These are phyloP conservation scores for Erodium texanum DNA, from an alignment of 441 rosid genomes.

Conservation along the genomic window DNA sequence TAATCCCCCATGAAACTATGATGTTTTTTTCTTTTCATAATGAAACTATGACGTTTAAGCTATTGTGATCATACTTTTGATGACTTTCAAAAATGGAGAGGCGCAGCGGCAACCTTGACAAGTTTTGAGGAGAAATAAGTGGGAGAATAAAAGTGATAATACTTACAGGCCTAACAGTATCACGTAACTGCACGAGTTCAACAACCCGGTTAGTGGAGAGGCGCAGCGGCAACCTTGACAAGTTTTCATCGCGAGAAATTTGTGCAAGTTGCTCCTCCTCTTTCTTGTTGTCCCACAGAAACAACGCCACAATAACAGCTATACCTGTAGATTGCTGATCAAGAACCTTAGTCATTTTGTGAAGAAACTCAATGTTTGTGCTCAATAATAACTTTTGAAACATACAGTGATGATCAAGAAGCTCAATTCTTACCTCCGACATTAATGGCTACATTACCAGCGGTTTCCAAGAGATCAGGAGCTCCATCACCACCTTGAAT, in stretches of 20 bases:
- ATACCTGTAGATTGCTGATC: slow-evolving; percentile 79
- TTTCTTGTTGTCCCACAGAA: slow-evolving; percentile 80
- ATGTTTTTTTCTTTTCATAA: no score
- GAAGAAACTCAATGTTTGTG: slow-evolving; percentile 21
- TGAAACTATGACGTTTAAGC: no score
- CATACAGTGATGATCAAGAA: neutral
- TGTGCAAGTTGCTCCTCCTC: slow-evolving; percentile 92
- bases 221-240: slow-evolving; percentile 81
- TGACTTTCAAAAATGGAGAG: no score
- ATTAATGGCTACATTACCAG: slow-evolving; percentile 72
- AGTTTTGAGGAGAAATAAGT: neutral
- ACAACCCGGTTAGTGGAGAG: slow-evolving; percentile 82
- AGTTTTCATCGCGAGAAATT: slow-evolving; percentile 75
- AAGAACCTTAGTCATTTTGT: slow-evolving; percentile 46
- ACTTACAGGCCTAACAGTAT: slow-evolving; percentile 85
- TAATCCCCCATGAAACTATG: no score
- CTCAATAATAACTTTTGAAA: slow-evolving; percentile 5
- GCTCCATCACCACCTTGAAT: slow-evolving; percentile 71
- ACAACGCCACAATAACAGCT: slow-evolving; percentile 54
- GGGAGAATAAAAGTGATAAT: slow-evolving; percentile 4
- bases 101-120: no score
- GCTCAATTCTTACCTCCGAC: slow-evolving; percentile 55
- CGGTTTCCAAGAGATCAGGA: slow-evolving; percentile 64
- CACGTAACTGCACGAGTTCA: slow-evolving; percentile 89
- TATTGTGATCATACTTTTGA: no score